A percentile compares a stretch with the other conserved stretches of the same genome.
Conservation (phyloP, 2,329 filamentous ascomycete species). For the Colletotrichum horii region DNA sequence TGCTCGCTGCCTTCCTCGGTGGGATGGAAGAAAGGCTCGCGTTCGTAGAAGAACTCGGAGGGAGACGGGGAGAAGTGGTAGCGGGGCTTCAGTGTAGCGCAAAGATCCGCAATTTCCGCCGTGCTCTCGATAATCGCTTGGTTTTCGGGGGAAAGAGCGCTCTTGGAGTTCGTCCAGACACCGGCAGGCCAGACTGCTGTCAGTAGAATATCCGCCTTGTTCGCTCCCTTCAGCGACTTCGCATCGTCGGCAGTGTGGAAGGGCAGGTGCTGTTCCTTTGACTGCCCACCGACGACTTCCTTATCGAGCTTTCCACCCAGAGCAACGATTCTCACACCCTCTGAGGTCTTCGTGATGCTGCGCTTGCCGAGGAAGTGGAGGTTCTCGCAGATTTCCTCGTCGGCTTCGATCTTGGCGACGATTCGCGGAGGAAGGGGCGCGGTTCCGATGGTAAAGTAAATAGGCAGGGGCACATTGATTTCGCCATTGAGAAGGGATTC, state of each 20-base stretch:
- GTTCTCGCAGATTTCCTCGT: slow-evolving; percentile 84
- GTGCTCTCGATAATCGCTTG: slow-evolving; percentile 57
- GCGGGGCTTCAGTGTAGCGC: slow-evolving; percentile 79
- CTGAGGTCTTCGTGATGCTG: slow-evolving; percentile 85
- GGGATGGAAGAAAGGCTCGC: slow-evolving; percentile 88
- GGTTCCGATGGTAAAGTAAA: slow-evolving; percentile 87
- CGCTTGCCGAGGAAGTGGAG: slow-evolving; percentile 89
- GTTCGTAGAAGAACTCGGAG: slow-evolving; percentile 76
- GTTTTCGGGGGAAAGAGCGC: slow-evolving; percentile 59
- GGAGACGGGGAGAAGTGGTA: slow-evolving; percentile 85
- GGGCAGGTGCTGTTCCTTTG: slow-evolving; percentile 76
- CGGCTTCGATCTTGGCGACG: slow-evolving; percentile 73
- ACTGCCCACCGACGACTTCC: slow-evolving; percentile 64
- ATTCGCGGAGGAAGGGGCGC: slow-evolving; percentile 74
- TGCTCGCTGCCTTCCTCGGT: slow-evolving; percentile 49
- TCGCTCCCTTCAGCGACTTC: slow-evolving; percentile 75
- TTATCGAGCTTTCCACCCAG: slow-evolving; percentile 77
- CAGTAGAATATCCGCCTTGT: slow-evolving; percentile 83
- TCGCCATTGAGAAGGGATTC: slow-evolving; percentile 73
- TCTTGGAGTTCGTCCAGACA: slow-evolving; percentile 72
- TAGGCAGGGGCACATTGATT: slow-evolving; percentile 78
- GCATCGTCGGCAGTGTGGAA: slow-evolving; percentile 80
- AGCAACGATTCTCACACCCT: slow-evolving; percentile 86
- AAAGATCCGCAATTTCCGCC: slow-evolving; percentile 80
- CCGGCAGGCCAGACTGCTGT: slow-evolving; percentile 85